phyloP scores from a whole-genome alignment of 768 basidiomycete species.

The Kwoniella sp. region DNA sequence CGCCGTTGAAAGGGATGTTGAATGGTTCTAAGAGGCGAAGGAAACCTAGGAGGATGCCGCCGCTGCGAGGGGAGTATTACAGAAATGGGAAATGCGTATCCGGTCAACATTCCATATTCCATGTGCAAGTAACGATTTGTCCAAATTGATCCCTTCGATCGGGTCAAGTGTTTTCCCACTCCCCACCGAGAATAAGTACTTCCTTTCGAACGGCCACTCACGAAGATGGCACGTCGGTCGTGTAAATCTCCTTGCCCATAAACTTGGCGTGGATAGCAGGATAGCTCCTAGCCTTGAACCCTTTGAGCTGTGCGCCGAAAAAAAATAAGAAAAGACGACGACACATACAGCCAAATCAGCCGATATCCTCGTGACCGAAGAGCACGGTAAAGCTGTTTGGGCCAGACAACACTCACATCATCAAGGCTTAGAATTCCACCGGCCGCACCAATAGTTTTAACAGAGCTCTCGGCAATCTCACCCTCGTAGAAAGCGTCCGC shows the following conservation, averaged over 20 bases:
- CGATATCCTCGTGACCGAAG: too few relatives aligned
- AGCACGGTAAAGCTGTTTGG: too few relatives aligned
- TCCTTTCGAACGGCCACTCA: constrained; percentile 30
- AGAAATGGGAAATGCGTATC: too few relatives aligned
- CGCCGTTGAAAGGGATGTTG: constrained; percentile 33
- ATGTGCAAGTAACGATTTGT: too few relatives aligned
- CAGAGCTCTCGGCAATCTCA: constrained; percentile 72
- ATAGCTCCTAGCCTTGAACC: constrained; percentile 69
- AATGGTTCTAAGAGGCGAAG: constrained; percentile 87
- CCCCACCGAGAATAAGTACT: too few relatives aligned
- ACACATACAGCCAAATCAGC: too few relatives aligned
- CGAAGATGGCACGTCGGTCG: constrained; percentile 74
- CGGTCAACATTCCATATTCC: too few relatives aligned
- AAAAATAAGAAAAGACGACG: too few relatives aligned
- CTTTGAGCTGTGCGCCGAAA: constrained; percentile 60
- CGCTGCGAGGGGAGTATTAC: constrained; percentile 58
- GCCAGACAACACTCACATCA: constrained; percentile 59
- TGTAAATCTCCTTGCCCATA: constrained; percentile 76
- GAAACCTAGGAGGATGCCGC: constrained; percentile 86
- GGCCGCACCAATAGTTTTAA: constrained; percentile 68
- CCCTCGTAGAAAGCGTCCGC: constrained; percentile 73
- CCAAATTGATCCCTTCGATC: background rate
- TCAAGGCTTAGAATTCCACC: constrained; percentile 78
- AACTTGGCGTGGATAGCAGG: constrained; percentile 79
- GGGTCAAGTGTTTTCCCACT: background rate